phyloP scores from a whole-genome alignment of 2,329 filamentous ascomycete genomes.

The Fusarium veterinarium region DNA sequence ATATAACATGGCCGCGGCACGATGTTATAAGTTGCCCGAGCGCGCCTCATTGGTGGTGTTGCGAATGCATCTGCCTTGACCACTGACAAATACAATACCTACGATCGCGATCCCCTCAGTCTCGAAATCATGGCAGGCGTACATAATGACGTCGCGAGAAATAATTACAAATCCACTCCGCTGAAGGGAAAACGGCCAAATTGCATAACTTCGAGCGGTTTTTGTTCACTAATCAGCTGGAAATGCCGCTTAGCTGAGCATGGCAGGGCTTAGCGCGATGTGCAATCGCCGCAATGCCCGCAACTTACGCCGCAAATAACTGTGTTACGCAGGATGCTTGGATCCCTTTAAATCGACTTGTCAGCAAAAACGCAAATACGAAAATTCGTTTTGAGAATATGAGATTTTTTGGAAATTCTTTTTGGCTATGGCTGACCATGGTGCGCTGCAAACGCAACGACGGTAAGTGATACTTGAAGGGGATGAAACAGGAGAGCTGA shows the following conservation, averaged over 20 bases:
- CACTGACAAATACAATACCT: background rate
- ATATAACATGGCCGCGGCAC: background rate
- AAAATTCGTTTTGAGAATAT: background rate
- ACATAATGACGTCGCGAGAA: background rate
- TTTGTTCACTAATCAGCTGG: background rate
- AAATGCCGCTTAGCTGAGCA: background rate
- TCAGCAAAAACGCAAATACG: background rate
- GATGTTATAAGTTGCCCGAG: background rate
- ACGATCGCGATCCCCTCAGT: background rate
- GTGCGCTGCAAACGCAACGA: background rate
- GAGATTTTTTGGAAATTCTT: accelerated
- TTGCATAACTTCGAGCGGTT: background rate
- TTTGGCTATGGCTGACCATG: background rate
- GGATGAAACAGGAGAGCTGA: background rate
- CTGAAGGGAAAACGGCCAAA: background rate
- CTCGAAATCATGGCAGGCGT: background rate
- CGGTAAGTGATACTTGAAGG: background rate
- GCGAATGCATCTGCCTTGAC: background rate
- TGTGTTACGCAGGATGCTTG: background rate
- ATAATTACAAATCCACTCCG: background rate
- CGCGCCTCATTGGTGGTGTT: accelerated
- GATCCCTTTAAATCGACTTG: background rate
- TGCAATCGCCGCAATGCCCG: background rate
- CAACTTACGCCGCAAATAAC: background rate
- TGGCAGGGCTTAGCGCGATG: background rate